Evolutionary conservation across 202 grass and related monocot species (phyloP), one percentile per base, ranked within the genome.

Genomic region (Miscanthus sacchariflorus): DNA sequence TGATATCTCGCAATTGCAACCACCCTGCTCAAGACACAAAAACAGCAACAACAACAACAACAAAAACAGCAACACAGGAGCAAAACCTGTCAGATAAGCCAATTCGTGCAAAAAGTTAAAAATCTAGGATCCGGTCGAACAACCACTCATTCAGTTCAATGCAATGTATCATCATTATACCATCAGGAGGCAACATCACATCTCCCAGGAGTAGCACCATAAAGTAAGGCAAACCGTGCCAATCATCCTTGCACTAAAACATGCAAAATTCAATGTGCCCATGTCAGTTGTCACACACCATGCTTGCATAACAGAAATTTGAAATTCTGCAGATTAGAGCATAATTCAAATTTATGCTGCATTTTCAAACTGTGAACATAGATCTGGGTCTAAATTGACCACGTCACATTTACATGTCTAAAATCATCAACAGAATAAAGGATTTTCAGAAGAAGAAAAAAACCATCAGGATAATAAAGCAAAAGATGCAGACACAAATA

Each of bases 401-500:
- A 30, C 19, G 52, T 54, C 9, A 45, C 17, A 67, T 15, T 35
- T 17, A 13, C 4, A 35, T 75, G 74, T 58, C 81, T 87, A 38
- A 27, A 67, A 28, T 67, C 43, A 74, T 54, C 72, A 68, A 73
- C 24, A 36, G 58, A 68, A 65, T 27, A 65, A 64, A 24, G 8
- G 9, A 12, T 64, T 64, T 64, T 63, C 0, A 23, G n/a, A 5
- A 1, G 18, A 9, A 63, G 18, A n/a, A 63, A 61, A 56, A 0
- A 56, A 3, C 1, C 54, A 64, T 23, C 58, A 63, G 21, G 3
- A 24, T 63, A 63, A 63, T 45, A 11, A 83, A 68, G 59, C 64
- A 80, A 19, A 80, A 78, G 59, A 33, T 74, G 38, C 12, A n/a
- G 28, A 81, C 23, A 33, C 7, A 68, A 71, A 59, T 19, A 74